phyloP scores from a whole-genome alignment of 2,329 filamentous ascomycete species.

The Sporothrix dimorphospora region DNA sequence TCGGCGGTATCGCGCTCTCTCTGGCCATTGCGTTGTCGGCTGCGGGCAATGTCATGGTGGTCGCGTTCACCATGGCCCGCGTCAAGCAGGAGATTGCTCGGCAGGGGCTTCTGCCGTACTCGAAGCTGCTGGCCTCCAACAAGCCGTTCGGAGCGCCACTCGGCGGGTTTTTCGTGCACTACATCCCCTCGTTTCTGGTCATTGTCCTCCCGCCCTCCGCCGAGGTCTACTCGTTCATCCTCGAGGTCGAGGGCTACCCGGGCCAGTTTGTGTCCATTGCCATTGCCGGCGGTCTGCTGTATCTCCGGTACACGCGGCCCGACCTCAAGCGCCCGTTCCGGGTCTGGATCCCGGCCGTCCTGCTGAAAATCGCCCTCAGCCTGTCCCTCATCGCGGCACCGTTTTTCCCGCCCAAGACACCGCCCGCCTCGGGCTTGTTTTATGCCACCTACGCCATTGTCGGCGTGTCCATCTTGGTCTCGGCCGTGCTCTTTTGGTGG shows the following conservation, averaged over 20 bases:
- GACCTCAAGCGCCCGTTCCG: slow-evolving; percentile 66
- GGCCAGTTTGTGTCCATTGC: slow-evolving; percentile 64
- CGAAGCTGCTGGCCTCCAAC: slow-evolving; percentile 63
- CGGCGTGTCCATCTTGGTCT: slow-evolving; percentile 47
- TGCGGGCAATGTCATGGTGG: slow-evolving; percentile 73
- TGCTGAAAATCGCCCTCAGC: slow-evolving; percentile 57
- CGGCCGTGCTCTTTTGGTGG: slow-evolving; percentile 64
- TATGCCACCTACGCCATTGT: slow-evolving; percentile 60
- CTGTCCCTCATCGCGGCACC: slow-evolving; percentile 61
- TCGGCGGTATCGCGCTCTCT: slow-evolving; percentile 63
- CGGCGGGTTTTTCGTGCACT: slow-evolving; percentile 70
- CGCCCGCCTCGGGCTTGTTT: slow-evolving; percentile 48
- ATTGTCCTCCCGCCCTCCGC: slow-evolving; percentile 66
- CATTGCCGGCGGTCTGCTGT: slow-evolving; percentile 60
- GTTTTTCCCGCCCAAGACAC: slow-evolving; percentile 61
- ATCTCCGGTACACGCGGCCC: slow-evolving; percentile 62
- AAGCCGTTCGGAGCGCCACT: slow-evolving; percentile 68
- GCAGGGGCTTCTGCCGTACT: slow-evolving; percentile 70
- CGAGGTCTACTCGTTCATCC: slow-evolving; percentile 72
- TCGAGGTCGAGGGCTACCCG: slow-evolving; percentile 72
- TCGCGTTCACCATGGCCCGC: slow-evolving; percentile 68
- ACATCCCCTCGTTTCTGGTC: slow-evolving; percentile 67
- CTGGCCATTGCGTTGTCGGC: slow-evolving; percentile 69
- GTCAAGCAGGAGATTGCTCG: slow-evolving; percentile 74
- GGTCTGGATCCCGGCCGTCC: slow-evolving; percentile 64